Base-by-base conservation (phyloP, 1,284 basidiomycete species). In the Moniliella sp. region DNA sequence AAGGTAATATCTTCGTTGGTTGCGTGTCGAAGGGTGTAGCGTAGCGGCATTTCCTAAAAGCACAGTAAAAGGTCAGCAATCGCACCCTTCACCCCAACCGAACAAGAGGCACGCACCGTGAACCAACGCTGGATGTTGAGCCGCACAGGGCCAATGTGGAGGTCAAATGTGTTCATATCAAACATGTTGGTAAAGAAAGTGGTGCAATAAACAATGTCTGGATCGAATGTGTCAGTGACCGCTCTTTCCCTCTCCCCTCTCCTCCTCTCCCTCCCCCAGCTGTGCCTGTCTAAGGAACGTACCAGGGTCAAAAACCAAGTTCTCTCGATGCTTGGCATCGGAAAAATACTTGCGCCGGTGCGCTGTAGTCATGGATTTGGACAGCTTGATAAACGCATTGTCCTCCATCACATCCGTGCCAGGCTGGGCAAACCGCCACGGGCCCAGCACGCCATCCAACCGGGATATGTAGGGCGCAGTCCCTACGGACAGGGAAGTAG, bases 381-480 rank as follows among this genome's bases (percentile, higher is more conserved):
- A 51, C 10, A 55, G 49, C 32, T 64, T 64, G 17, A 64, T 54
- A 35, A 65, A 65, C 0, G 54, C 57, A 29, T 64, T 62, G 48
- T 64, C 63, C 40, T 65, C 63, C 21, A 62, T 45, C 35, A 61
- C 55, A 37, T 65, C 63, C 3, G 54, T 46, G 1, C 42, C 44
- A 3, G 58, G 55, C 30, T 62, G 57, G 1, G 45, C 38, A 31
- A 63, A 65, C 23, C 61, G 50, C 59, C 58, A 65, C 1, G 62
- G 58, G 4, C 63, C 63, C 0, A 64, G 40, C 41, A 49, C 35
- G n/a, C 7, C 48, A 45, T 27, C 53, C 50, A 15, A 51, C 40
- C 42, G 42, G 40, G 10, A n/a, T n/a, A n/a, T n/a, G n/a, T n/a
- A n/a, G n/a, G n/a, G n/a, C n/a, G n/a, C n/a, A n/a, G n/a, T n/a